Conservation (phyloP, 78 protist species). For the Neovahlkampfia damariscottae region DNA sequence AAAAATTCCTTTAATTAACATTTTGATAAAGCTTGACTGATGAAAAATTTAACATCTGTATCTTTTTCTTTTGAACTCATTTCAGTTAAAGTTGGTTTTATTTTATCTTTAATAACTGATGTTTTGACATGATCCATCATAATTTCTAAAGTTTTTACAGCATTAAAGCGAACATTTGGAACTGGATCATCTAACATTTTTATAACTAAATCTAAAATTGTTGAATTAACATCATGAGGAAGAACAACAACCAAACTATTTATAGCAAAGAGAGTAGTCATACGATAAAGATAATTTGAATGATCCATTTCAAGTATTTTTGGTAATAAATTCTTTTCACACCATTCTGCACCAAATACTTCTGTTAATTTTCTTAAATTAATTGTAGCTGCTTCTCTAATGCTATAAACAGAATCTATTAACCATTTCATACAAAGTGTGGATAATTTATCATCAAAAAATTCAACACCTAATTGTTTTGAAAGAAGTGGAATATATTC, state of each 20-base stretch:
- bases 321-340: slow-evolving; percentile 56
- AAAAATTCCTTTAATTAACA: too few species aligned
- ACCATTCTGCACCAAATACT: slow-evolving; percentile 82
- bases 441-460: slow-evolving; percentile 67
- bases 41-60: background rate
- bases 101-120: slow-evolving; percentile 12
- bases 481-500: slow-evolving; percentile 79
- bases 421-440: slow-evolving; percentile 73
- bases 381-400: slow-evolving; percentile 73
- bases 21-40: background rate
- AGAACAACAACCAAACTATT: slow-evolving; percentile 43
- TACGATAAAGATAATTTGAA: slow-evolving; percentile 74
- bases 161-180: slow-evolving; percentile 88
- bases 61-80: background rate
- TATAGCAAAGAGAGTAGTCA: slow-evolving; percentile 74
- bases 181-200: slow-evolving; percentile 60
- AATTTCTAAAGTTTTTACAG: slow-evolving; percentile 56
- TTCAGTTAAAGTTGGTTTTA: background rate
- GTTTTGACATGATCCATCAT: slow-evolving; percentile 31
- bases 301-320: slow-evolving; percentile 37
- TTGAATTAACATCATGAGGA: slow-evolving; percentile 26
- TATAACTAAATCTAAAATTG: slow-evolving; percentile 50
- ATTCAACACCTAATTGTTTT: slow-evolving; percentile 54
- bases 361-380: slow-evolving; percentile 47
- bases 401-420: slow-evolving; percentile 67